Percentiles rank a stretch among this genome's conserved stretches.
phyloP scores from a whole-genome alignment of 169 alveolate genomes.

The Eimeria acervulina region DNA sequence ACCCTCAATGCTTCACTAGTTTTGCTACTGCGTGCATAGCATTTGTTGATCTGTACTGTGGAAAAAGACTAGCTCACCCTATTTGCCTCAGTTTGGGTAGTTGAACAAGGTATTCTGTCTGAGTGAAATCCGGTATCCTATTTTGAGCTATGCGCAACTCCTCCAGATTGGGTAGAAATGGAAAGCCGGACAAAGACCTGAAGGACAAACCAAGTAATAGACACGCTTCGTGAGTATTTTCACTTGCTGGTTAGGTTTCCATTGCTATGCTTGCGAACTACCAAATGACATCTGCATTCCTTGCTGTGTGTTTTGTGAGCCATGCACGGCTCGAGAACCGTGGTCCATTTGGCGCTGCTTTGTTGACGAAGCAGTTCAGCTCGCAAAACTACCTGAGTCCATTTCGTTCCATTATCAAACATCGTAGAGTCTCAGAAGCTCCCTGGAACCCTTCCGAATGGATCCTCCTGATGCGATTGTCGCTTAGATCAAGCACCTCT shows the following conservation, averaged over 20 bases:
- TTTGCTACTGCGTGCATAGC: background rate
- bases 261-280: background rate
- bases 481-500: conserved; percentile 77
- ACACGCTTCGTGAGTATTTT: background rate
- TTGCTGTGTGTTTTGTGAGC: background rate
- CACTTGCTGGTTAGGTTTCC: background rate
- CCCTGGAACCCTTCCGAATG: conserved; percentile 70
- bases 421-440: conserved; percentile 10
- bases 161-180: conserved; percentile 60
- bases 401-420: conserved; percentile 71
- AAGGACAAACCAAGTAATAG: background rate
- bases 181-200: conserved; percentile 64
- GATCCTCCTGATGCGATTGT: conserved; percentile 68
- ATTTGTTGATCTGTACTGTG: background rate
- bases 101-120: conserved; percentile 59
- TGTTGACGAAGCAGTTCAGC: too few relatives aligned
- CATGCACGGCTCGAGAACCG: background rate
- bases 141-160: conserved; percentile 64
- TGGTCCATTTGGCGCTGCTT: background rate
- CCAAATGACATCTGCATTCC: background rate
- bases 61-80: background rate
- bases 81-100: conserved; percentile 42
- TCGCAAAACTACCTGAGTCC: conserved; percentile 69
- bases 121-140: conserved; percentile 67
- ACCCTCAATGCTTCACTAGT: too few relatives aligned